Base-by-base conservation (phyloP, 805 yeast genomes). In the Barnettozyma sucrosica region DNA sequence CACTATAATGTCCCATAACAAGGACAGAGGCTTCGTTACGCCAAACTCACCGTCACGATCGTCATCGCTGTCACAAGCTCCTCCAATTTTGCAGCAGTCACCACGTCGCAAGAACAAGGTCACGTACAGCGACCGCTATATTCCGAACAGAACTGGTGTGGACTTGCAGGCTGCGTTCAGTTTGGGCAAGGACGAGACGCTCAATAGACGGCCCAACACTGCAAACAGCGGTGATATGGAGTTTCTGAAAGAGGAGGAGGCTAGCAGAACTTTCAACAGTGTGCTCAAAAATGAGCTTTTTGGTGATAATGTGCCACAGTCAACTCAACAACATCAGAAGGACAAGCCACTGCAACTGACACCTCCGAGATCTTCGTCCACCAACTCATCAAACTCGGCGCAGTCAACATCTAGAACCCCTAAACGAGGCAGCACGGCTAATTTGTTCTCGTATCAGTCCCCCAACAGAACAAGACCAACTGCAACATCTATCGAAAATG, bases 211-310 rank as follows among this genome's bases (percentile, higher is more conserved):
- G 37, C 65, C 63, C 41, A 58, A 58, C 30, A 49, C 50, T 7
- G 51, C 62, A 6, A 48, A 58, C 14, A 19, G 44, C 2, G 50
- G 47, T 5, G 95, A 85, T 56, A 68, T 84, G 20, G 93, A 86
- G 52, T 69, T 72, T 34, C 76, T 82, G 53, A 74, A 80, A 53
- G 88, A 82, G 59, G 84, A 83, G 55, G 95, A 87, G 59, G 96
- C 97, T 5, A 87, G 87, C 62, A 71, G 85, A 53, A 87, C 96
- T 0, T 93, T 90, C 65, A 83, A 90, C 47, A 81, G 92, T 0
- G 86, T 93, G 2, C 68, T 93, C 42, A 85, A 86, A 56, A 86
- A 95, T 30, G 99, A 93, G 64, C 68, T 93, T 32, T 93, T 93
- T 70, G 98, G 97, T 14, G 93, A 85, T 60, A 79, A 85, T 51